Base-by-base conservation (phyloP, 768 basidiomycete species). In the Leccinum subtestaceum region DNA sequence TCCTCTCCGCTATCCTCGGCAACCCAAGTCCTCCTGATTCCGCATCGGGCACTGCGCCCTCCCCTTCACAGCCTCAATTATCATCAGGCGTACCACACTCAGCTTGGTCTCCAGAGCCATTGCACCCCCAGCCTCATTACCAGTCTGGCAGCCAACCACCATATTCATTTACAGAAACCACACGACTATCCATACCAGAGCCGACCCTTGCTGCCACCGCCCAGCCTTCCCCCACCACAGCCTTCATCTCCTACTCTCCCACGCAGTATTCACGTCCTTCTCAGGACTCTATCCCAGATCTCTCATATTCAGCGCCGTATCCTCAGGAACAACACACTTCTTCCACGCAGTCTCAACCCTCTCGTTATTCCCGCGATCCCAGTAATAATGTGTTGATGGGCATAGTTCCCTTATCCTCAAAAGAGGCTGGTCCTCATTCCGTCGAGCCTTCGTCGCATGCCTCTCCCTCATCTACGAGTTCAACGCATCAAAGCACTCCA, bases 1-100 rank as follows among this genome's bases (percentile, higher is more conserved):
- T 97, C 64, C 84, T 98, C 6, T 93, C 91, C 50, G 85, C 89
- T 23, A 95, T 98, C 69, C 81, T 98, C 52, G 93, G 91, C 40
- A 90, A 86, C 64, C 82, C 87, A 34, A 87, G 86, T 69, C 84
- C 75, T 4, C 71, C 75, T 8, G 74, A 74, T 40, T 72, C 72
- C 2, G 70, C 68, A 0, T 66, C 70, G 3, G 57, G 50, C 2
- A 13, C 64, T 7, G 66, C 69, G 0, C 71, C 71, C 1, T 74
- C 72, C 1, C 72, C 71, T 5, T 67, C 68, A 8, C 74, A 72
- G 15, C 66, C 61, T 9, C 66, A 67, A 11, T 40, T 69, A 3
- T 61, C 63, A 12, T 57, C 69, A 5, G 43, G 54, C 5, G 60
- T 78, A 0, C 68, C 73, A 3, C 73, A 61, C 56, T 71, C 76